A percentile compares a stretch with the other conserved stretches of the same genome.
Evolutionary conservation across 306 rosid genomes (phyloP).

Genomic region (Cajanus cajan): DNA sequence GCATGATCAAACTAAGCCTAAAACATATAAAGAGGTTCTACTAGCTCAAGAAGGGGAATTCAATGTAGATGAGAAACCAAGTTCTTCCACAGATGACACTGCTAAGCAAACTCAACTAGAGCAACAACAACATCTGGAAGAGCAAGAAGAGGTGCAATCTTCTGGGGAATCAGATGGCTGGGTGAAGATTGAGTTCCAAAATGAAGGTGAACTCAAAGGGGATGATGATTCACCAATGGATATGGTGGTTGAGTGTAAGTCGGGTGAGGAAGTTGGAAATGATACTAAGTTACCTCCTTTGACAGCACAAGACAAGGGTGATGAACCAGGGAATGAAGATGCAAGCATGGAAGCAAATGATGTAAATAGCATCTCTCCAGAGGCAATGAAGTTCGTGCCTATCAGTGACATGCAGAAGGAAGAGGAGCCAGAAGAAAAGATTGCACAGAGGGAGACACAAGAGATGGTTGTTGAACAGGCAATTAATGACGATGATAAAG

Average conservation of each 20-base stretch:
- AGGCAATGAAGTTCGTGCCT: not conserved
- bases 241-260: not conserved
- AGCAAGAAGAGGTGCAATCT: slow-evolving; percentile 22
- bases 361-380: not conserved
- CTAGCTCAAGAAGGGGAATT: not conserved
- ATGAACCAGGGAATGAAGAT: not conserved
- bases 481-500: not conserved
- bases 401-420: not conserved
- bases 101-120: not conserved
- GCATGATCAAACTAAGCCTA: not conserved
- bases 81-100: not conserved
- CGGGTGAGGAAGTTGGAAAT: not conserved
- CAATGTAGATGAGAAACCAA: not conserved
- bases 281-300: not conserved
- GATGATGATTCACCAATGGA: not conserved
- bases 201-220: slow-evolving; percentile 21
- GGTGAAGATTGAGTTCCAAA: slow-evolving; percentile 6
- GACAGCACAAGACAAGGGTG: not conserved
- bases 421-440: not conserved
- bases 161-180: slow-evolving; percentile 22
- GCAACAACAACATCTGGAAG: slow-evolving; percentile 18
- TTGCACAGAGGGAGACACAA: not conserved
- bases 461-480: not conserved
- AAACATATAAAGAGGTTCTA: not conserved
- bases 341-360: not conserved